Percentiles rank a stretch among this genome's conserved stretches.
These are phyloP conservation scores for Psilocybe tampanensis DNA, from an alignment of 768 basidiomycete species.

Conservation along the genomic window DNA sequence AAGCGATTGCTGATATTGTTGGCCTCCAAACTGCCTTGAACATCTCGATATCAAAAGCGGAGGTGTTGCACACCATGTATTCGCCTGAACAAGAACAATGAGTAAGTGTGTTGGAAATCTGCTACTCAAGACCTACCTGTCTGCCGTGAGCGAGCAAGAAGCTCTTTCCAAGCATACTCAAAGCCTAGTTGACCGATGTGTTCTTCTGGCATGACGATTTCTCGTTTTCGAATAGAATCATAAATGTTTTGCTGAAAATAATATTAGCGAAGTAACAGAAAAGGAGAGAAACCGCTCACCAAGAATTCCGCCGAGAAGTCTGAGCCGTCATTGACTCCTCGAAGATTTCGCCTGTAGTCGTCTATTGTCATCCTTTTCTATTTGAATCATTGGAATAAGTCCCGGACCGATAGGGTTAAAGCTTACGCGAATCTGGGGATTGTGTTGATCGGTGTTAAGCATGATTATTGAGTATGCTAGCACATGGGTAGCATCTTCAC, in stretches of 20 bases:
- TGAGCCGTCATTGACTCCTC: slow-evolving; percentile 86
- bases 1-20: slow-evolving; percentile 91
- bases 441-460: slow-evolving; percentile 97
- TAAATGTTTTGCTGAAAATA: slow-evolving; percentile 79
- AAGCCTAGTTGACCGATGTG: slow-evolving; percentile 96
- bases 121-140: slow-evolving; percentile 55
- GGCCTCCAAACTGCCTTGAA: slow-evolving; percentile 94
- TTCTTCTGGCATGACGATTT: slow-evolving; percentile 98
- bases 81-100: slow-evolving; percentile 42
- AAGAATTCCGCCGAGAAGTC: slow-evolving; percentile 89
- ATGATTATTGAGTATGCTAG: slow-evolving; percentile 95
- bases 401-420: not conserved
- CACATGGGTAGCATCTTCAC: slow-evolving; percentile 92
- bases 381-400: slow-evolving; percentile 8
- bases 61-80: slow-evolving; percentile 77
- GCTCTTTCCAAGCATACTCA: slow-evolving; percentile 98
- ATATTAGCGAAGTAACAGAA: not conserved
- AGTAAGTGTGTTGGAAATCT: not conserved
- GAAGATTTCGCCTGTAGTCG: slow-evolving; percentile 89
- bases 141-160: slow-evolving; percentile 78
- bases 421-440: slow-evolving; percentile 86
- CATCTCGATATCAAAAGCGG: slow-evolving; percentile 87
- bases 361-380: slow-evolving; percentile 97
- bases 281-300: slow-evolving; percentile 37
- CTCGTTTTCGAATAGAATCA: slow-evolving; percentile 90